Base-by-base conservation (phyloP, 2,329 filamentous ascomycete species). In the Cadophora luteo-olivacea region DNA sequence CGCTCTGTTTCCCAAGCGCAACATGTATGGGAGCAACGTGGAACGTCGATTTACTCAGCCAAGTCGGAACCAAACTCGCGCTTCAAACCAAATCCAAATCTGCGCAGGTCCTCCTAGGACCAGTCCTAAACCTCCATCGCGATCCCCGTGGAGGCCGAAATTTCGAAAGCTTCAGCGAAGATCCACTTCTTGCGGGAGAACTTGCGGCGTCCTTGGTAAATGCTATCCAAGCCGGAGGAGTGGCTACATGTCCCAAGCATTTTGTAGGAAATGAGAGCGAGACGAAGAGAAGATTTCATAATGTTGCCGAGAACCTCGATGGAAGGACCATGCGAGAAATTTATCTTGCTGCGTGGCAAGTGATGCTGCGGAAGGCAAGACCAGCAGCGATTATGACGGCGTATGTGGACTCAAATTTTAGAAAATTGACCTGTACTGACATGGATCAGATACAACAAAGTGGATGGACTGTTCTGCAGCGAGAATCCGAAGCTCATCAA, bases 91-190 rank as follows among this genome's bases (percentile, higher is more conserved):
- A 83, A 68, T 85, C 80, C 65, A 94, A 94, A 79, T 90, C 89
- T 62, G 85, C 91, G 8, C 89, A 93, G 73, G 85, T 92, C 12
- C 86, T 91, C 71, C 82, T 94, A 5, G 91, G 90, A 0, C 92
- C 92, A 0, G 85, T 83, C 0, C 80, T 85, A 16, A 77, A 77
- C 64, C 74, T 78, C 45, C 74, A 77, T 65, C 73, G 75, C 58
- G 75, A 74, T 55, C 76, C 77, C 36, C 72, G 84, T 0, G 82
- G 82, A 12, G 83, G 82, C 1, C 79, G 83, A 24, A 82, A 80
- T 61, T 84, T 84, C 67, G 83, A 84, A 70, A 81, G 79, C 19
- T 84, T 82, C 68, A 81, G 80, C 16, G 81, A 84, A 68, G 83
- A 84, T 66, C 83, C 83, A 6, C 77, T 81, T 58, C 78, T 84